A percentile compares a stretch with the other conserved stretches of the same genome.
Conservation (phyloP, 768 basidiomycete genomes). For the Butyriboletus loyo region DNA sequence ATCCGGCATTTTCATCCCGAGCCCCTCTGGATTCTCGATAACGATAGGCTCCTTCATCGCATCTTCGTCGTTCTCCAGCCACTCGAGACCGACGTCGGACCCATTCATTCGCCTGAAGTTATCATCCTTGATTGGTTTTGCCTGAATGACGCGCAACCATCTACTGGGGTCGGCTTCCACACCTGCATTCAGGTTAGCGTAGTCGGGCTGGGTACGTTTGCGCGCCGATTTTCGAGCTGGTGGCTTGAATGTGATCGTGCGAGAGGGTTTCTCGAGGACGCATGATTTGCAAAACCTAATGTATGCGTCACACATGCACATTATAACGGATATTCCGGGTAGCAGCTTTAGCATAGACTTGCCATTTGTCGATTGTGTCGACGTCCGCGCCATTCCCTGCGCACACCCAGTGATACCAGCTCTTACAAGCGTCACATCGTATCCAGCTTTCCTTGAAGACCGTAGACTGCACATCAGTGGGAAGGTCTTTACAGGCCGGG, state of each 20-base stretch:
- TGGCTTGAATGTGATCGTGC: constrained; percentile 68
- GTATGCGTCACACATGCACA: constrained; percentile 17
- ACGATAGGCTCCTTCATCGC: constrained; percentile 85
- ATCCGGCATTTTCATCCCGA: constrained; percentile 90
- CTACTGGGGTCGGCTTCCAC: constrained; percentile 56
- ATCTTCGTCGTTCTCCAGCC: constrained; percentile 67
- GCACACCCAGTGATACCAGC: constrained; percentile 84
- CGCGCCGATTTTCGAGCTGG: constrained; percentile 80
- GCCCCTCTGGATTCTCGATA: constrained; percentile 70
- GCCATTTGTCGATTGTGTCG: constrained; percentile 78
- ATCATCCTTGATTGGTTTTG: constrained; percentile 59
- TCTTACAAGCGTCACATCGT: constrained; percentile 75
- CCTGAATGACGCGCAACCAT: constrained; percentile 69
- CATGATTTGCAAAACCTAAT: constrained; percentile 71
- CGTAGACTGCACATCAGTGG: constrained; percentile 27
- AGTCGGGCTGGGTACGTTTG: constrained; percentile 72
- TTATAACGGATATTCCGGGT: constrained; percentile 10
- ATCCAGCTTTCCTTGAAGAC: constrained; percentile 77
- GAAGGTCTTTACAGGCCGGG: constrained; percentile 49
- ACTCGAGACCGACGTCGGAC: constrained; percentile 61
- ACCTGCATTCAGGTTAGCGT: constrained; percentile 70
- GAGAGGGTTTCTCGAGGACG: constrained; percentile 53
- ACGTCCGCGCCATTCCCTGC: constrained; percentile 64
- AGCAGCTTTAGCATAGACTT: constrained; percentile 25
- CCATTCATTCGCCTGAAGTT: constrained; percentile 69